A percentile compares a stretch with the other conserved stretches of the same genome.
Evolutionary conservation across 2,329 filamentous ascomycete species (phyloP).

Genomic region (Curvularia eragrostidis): DNA sequence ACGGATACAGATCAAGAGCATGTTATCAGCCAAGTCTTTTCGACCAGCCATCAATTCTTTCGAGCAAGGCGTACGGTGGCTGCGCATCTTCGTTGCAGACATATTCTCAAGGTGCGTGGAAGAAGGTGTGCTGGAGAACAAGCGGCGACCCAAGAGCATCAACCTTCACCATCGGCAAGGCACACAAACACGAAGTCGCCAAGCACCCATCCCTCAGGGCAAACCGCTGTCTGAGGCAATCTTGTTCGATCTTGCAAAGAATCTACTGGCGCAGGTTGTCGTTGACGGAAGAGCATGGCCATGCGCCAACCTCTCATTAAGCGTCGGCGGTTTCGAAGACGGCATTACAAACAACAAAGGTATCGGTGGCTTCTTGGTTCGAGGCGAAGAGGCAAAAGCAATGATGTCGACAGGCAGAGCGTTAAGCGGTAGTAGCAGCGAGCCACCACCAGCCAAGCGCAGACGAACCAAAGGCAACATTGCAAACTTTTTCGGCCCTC

Average conservation of each 20-base stretch:
- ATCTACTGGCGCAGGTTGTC: conserved; percentile 77
- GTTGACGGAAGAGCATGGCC: conserved; percentile 85
- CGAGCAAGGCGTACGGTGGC: conserved; percentile 83
- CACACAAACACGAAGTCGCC: conserved; percentile 75
- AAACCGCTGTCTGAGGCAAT: conserved; percentile 73
- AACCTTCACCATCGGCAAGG: conserved; percentile 82
- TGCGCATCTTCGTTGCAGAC: conserved; percentile 89
- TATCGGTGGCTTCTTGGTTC: conserved; percentile 85
- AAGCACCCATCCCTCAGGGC: conserved; percentile 77
- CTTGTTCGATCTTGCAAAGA: conserved; percentile 78
- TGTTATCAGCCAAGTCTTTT: conserved; percentile 97
- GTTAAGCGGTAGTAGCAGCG: conserved; percentile 16
- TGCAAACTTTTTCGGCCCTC: conserved; percentile 46
- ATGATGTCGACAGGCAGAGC: conserved; percentile 39
- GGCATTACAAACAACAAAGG: conserved; percentile 82
- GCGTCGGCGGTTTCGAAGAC: conserved; percentile 91
- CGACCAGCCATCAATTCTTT: conserved; percentile 78
- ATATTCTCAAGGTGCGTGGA: conserved; percentile 90
- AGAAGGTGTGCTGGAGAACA: conserved; percentile 87
- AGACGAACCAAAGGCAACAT: conserved; percentile 46
- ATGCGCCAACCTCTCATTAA: conserved; percentile 86
- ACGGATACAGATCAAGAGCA: conserved; percentile 92
- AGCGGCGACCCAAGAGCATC: conserved; percentile 82
- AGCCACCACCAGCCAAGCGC: conserved; percentile 41
- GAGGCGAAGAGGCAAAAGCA: conserved; percentile 63